phyloP scores from a whole-genome alignment of 192 early-diverging fungal genomes.

The Kappamyces sp. region DNA sequence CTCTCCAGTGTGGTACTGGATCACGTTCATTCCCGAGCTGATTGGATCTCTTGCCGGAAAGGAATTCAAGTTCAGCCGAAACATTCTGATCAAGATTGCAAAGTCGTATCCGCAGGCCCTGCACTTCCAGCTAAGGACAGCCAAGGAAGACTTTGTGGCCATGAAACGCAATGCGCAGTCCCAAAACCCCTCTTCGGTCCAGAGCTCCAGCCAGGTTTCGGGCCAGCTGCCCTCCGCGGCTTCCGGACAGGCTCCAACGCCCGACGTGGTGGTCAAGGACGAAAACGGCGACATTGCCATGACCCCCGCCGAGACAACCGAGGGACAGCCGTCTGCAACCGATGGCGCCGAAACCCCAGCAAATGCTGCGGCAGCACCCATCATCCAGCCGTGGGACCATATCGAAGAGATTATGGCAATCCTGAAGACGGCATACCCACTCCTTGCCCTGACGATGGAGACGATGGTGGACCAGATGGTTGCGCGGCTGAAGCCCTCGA shows the following conservation, averaged over 20 bases:
- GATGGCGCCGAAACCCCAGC: conserved; percentile 5
- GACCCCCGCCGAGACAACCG: background rate
- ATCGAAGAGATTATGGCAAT: conserved; percentile 93
- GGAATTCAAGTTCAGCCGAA: conserved; percentile 68
- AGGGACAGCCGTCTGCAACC: background rate
- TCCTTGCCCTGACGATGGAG: conserved; percentile 93
- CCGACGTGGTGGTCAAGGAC: background rate
- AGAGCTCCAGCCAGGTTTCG: background rate
- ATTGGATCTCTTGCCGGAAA: conserved; percentile 69
- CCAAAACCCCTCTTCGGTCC: background rate
- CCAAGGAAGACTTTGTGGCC: conserved; percentile 77
- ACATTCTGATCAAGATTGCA: conserved; percentile 87
- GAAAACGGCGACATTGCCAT: background rate
- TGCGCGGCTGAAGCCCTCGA: conserved; percentile 81
- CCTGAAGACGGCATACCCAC: conserved; percentile 90
- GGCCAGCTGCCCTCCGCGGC: background rate
- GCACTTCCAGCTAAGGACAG: conserved; percentile 89
- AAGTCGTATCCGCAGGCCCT: conserved; percentile 92
- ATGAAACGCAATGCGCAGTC: conserved; percentile 44
- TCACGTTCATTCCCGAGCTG: conserved; percentile 95
- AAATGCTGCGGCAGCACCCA: conserved; percentile 9
- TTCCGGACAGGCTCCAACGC: conserved; percentile 1
- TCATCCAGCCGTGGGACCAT: conserved; percentile 70
- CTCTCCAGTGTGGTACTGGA: conserved; percentile 95
- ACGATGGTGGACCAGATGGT: conserved; percentile 98